These are phyloP conservation scores for Naganishia cerealis DNA, from an alignment of 1,284 basidiomycete genomes.

Conservation along the genomic window DNA sequence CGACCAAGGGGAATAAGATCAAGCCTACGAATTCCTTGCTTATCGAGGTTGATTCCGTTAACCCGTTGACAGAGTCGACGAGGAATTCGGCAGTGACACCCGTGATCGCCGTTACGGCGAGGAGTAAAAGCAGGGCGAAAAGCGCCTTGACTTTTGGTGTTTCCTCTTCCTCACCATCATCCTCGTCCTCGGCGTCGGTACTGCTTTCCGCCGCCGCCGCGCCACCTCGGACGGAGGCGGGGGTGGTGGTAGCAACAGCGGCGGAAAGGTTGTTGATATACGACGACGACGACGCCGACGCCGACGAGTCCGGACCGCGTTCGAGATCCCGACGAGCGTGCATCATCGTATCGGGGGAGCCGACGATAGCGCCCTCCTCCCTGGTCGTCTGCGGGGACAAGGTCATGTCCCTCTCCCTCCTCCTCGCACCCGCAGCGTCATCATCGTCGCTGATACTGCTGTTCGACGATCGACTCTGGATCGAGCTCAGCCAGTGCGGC, in stretches of 20 bases:
- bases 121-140: conserved; percentile 47
- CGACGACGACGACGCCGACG: no score
- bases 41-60: conserved; percentile 56
- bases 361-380: not conserved
- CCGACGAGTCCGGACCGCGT: not conserved
- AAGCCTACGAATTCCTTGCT: conserved; percentile 75
- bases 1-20: conserved; percentile 70
- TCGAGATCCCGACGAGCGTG: conserved; percentile 19
- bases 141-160: conserved; percentile 57
- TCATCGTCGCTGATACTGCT: conserved; percentile 9
- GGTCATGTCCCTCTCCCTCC: conserved; percentile 11
- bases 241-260: not conserved
- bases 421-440: not conserved
- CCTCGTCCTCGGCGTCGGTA: conserved; percentile 9
- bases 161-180: conserved; percentile 45
- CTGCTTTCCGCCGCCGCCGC: conserved; percentile 24
- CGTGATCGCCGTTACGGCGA: conserved; percentile 48
- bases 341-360: conserved; percentile 10
- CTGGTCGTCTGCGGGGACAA: conserved; percentile 9
- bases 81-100: conserved; percentile 81
- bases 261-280: not conserved
- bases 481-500: conserved; percentile 51
- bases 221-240: conserved; percentile 26
- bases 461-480: conserved; percentile 42
- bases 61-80: conserved; percentile 73